Evolutionary conservation across 1,139 yeast species (phyloP), one percentile per base, ranked within the genome.

Genomic region (Yamadazyma songkhlaensis): DNA sequence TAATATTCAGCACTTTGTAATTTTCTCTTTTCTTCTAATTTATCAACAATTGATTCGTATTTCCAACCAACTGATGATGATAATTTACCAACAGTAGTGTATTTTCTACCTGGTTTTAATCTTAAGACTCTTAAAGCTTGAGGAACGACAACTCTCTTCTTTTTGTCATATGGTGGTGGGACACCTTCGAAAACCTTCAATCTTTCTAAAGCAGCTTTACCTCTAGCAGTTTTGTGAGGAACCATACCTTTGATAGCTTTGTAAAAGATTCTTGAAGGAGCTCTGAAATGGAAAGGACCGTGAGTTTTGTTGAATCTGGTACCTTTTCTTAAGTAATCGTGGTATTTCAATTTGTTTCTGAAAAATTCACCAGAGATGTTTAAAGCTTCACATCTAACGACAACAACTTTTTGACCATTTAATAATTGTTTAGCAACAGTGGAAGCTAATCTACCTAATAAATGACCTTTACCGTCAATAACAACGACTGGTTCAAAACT

Each of bases 281-380:
- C 99, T 79, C 97, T 92, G 96, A 92, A 92, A 74, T 92, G 99
- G 97, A 92, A 94, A 69, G 97, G 97, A 79, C 98, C 99, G 73
- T 89, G 87, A 64, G 81, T 84, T 80, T 89, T 89, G 95, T 92
- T 92, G 92, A 74, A 92, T 79, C 96, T 87, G 70, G 98, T 88
- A 62, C 95, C 86, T 84, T 92, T 92, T 84, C 98, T 90, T 75
- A 92, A 86, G 90, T 90, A 92, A 74, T 95, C 98, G 76, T 90
- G 97, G 92, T 88, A 92, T 87, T 92, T 92, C 75, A 90, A 84
- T 81, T 92, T 92, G 84, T 92, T 89, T 82, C 98, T 90, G 96
- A 92, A 92, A 74, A 92, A 89, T 78, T 92, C 97, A 72, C 98
- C 98, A 64, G 97, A 88, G 73, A 92, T 89, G 92, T 94, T 92